phyloP scores from a whole-genome alignment of 495 filamentous ascomycete species.

The Aspergillus ellipticus region DNA sequence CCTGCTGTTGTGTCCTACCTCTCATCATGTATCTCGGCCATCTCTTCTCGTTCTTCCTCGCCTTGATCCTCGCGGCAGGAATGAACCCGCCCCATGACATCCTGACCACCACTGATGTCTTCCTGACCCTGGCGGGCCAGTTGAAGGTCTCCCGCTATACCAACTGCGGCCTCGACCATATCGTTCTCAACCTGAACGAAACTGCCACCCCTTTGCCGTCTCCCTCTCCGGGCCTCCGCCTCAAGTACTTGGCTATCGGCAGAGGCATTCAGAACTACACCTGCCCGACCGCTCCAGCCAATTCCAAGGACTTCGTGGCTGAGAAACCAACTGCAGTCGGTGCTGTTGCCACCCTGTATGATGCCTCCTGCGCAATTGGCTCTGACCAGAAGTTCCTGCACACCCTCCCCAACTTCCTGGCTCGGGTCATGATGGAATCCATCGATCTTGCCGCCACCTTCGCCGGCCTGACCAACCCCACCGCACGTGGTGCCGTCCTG shows the following conservation, averaged over 20 bases:
- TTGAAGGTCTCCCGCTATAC: conserved; percentile 19
- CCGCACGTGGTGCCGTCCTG: conserved; percentile 27
- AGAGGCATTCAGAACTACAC: conserved; percentile 79
- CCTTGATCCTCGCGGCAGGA: neutral
- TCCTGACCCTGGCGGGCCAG: conserved; percentile 2
- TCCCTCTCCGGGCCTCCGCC: conserved; percentile 41
- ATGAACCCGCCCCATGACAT: neutral
- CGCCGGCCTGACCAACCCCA: conserved; percentile 18
- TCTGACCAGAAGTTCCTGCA: conserved; percentile 18
- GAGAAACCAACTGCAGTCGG: conserved; percentile 43
- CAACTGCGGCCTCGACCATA: conserved; percentile 28
- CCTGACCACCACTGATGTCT: neutral
- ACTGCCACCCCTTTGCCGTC: conserved; percentile 30
- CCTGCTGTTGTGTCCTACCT: neutral
- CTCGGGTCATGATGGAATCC: conserved; percentile 37
- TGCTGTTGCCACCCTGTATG: conserved; percentile 66
- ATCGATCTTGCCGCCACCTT: conserved; percentile 26
- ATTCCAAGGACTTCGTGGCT: conserved; percentile 14
- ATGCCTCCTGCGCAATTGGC: conserved; percentile 49
- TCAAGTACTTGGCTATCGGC: conserved; percentile 64
- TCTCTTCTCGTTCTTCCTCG: neutral
- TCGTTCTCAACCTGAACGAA: conserved; percentile 11
- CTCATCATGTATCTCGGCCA: neutral
- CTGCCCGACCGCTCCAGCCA: conserved; percentile 37
- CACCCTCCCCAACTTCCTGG: conserved; percentile 34